These are phyloP conservation scores for Sclerotinia spermophila DNA, from an alignment of 2,329 filamentous ascomycete genomes.

Conservation along the genomic window DNA sequence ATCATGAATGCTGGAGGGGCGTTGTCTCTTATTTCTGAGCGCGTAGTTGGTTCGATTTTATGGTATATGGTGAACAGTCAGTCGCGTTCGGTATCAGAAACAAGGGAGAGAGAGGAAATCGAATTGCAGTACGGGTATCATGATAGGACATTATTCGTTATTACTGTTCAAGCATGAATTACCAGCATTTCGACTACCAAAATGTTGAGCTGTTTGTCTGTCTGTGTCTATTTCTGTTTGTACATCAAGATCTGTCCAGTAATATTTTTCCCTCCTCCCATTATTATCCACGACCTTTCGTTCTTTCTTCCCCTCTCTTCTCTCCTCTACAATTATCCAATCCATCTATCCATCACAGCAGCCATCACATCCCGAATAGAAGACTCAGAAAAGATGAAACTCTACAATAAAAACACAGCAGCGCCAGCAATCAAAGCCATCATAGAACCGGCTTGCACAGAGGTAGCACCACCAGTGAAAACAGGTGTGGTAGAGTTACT, in stretches of 20 bases:
- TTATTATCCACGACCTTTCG: not conserved
- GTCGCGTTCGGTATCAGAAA: not conserved
- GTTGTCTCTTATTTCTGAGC: not conserved
- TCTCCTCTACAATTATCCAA: too few species aligned
- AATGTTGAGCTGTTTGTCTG: not conserved
- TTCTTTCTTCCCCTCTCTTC: too few species aligned
- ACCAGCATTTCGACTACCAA: not conserved
- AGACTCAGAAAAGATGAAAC: not conserved
- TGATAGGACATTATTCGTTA: not conserved
- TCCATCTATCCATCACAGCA: not conserved
- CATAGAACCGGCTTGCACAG: not conserved
- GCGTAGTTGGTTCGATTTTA: not conserved
- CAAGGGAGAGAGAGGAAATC: too few species aligned
- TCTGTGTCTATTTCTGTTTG: not conserved
- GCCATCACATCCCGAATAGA: not conserved
- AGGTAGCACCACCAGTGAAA: not conserved
- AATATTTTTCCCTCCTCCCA: not conserved
- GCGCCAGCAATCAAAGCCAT: not conserved
- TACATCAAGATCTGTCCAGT: not conserved
- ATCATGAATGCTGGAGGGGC: not conserved
- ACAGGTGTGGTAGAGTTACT: not conserved
- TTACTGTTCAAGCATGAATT: not conserved
- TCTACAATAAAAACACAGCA: not conserved
- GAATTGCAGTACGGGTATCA: not conserved
- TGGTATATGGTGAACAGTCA: not conserved